Evolutionary conservation across 371 early-diverging fungal genomes (phyloP).

Genomic region (Umbelopsis sp.): DNA sequence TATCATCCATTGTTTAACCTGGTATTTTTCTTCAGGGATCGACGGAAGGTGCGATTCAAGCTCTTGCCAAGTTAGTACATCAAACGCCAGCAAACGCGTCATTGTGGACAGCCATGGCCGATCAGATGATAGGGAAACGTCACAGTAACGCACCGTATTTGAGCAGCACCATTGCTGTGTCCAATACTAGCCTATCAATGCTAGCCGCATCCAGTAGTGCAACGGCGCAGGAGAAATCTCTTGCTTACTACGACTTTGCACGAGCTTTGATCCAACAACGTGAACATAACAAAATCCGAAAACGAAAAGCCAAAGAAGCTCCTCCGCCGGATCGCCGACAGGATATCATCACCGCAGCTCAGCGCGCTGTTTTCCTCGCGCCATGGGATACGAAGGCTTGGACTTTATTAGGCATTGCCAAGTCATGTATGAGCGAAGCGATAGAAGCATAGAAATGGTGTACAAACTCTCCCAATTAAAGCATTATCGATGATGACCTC

Average conservation of each 20-base stretch:
- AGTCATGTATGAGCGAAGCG: conserved; percentile 14
- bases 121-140: conserved; percentile 27
- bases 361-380: conserved; percentile 54
- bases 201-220: conserved; percentile 25
- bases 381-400: conserved; percentile 59
- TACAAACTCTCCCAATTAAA: background rate
- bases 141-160: conserved; percentile 23
- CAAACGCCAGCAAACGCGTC: conserved; percentile 43
- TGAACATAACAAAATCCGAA: conserved; percentile 2
- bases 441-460: conserved; percentile 7
- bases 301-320: conserved; percentile 19
- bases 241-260: conserved; percentile 47
- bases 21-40: conserved; percentile 28
- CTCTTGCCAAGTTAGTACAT: conserved; percentile 41
- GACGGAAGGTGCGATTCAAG: conserved; percentile 28
- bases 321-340: conserved; percentile 16
- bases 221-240: conserved; percentile 39
- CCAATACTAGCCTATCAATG: conserved; percentile 30
- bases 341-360: conserved; percentile 40
- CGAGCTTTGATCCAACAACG: conserved; percentile 20
- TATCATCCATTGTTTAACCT: no score
- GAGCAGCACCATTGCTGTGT: conserved; percentile 25
- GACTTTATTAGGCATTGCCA: conserved; percentile 32
- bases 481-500: background rate
- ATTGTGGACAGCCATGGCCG: conserved; percentile 42